A percentile compares a stretch with the other conserved stretches of the same genome.
Conservation (phyloP, 2,329 filamentous ascomycete species). For the Trichoderma simmonsii region DNA sequence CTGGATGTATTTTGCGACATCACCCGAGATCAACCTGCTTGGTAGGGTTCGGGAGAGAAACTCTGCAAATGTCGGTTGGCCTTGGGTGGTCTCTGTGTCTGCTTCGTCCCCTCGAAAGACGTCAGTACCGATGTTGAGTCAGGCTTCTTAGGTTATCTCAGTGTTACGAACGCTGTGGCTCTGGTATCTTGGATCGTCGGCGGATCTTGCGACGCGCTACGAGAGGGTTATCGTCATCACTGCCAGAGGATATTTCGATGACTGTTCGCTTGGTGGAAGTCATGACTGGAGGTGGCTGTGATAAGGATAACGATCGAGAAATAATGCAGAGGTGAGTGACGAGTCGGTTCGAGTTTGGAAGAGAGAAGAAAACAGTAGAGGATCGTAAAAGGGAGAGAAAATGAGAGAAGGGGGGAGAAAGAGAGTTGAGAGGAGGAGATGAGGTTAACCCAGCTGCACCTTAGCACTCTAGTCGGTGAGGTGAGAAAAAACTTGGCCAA, state of each 20-base stretch:
- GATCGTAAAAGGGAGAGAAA: no score
- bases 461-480: background rate
- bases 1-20: slow-evolving; percentile 25
- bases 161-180: background rate
- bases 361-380: background rate
- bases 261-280: background rate
- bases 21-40: slow-evolving; percentile 23
- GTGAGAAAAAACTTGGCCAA: background rate
- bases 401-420: background rate
- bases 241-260: slow-evolving; percentile 5
- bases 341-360: background rate
- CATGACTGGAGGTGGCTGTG: background rate
- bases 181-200: background rate
- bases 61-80: slow-evolving; percentile 11
- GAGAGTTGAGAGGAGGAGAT: background rate
- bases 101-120: background rate
- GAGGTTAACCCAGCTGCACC: background rate
- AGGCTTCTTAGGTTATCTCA: background rate
- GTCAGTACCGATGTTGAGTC: background rate
- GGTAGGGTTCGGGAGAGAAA: slow-evolving; percentile 23
- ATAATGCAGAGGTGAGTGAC: background rate
- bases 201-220: background rate
- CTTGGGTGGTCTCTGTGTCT: background rate
- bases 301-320: background rate
- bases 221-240: slow-evolving; percentile 8